Evolutionary conservation across 108 stramenopile genomes (phyloP), one percentile per base, ranked within the genome.

Genomic region (Cyclotella kingstonii): DNA sequence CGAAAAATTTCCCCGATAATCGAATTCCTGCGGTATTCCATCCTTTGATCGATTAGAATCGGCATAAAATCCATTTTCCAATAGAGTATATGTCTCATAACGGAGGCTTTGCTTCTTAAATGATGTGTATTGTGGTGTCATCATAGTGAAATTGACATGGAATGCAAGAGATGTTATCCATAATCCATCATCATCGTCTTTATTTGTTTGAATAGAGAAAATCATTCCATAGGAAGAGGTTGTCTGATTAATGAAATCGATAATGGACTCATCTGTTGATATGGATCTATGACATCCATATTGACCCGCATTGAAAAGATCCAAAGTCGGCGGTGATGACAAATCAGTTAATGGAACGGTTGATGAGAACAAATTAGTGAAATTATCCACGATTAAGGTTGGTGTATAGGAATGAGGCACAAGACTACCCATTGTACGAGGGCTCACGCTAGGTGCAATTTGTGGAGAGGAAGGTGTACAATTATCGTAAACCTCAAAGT

Each of bases 1-100:
- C 19, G 66, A 48, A 51, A 68, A 68, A 22, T 68, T 58, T 45
- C 66, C 66, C 0, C 66, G 47, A 33, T 68, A 68, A 34, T 68
- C 66, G 51, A 43, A 57, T 19, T 18, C 56, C 10, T 38, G 28
- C 18, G 41, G 63, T 0, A 5, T 33, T n/a, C 48, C 48, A 50
- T 49, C 38, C 3, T 17, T 17, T 12, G 31, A 31, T 21, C 66
- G 56, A 58, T 68, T 50, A 5, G 66, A 48, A 58, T 68, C 66
- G 3, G 66, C 66, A 31, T 68, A 68, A 3, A 50, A 38, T 12
- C 66, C 66, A 10, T 40, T 47, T 0, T 14, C 23, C 17, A 49
- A 9, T 9, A 68, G 46, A 39, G 66, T 29, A 33, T 68, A 68
- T 7, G 58, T 49, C 41, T 68, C 42, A 43, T 58, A 68, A 40